Evolutionary conservation across 2,329 filamentous ascomycete genomes (phyloP).

Genomic region (Ilyonectria mors-panacis): DNA sequence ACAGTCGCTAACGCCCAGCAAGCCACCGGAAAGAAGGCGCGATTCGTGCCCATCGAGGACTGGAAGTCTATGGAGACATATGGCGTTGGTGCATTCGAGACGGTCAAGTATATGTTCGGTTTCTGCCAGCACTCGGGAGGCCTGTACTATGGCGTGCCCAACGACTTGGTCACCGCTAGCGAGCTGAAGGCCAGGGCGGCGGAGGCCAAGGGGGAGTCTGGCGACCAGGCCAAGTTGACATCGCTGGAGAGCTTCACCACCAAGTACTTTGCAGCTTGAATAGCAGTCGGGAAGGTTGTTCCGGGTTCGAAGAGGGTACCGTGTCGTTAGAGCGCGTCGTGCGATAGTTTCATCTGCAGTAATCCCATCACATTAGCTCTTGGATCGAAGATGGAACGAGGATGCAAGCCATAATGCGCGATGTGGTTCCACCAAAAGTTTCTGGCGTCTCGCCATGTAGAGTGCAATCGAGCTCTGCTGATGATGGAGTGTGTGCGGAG

Average conservation of each 20-base stretch:
- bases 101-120: slow-evolving; percentile 55
- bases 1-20: slow-evolving; percentile 17
- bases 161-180: slow-evolving; percentile 43
- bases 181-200: slow-evolving; percentile 50
- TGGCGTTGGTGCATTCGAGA: slow-evolving; percentile 51
- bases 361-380: neutral
- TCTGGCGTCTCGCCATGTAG: neutral
- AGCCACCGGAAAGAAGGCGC: slow-evolving; percentile 52
- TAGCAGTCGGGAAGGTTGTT: neutral
- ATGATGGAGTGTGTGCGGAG: neutral
- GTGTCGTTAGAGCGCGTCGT: neutral
- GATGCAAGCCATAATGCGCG: neutral
- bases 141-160: slow-evolving; percentile 50
- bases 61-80: slow-evolving; percentile 53
- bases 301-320: neutral
- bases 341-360: neutral
- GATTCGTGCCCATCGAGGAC: slow-evolving; percentile 49
- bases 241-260: slow-evolving; percentile 45
- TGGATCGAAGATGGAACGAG: neutral
- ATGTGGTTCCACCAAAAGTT: neutral
- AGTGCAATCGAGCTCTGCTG: neutral
- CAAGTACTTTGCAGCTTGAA: slow-evolving; percentile 42
- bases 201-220: slow-evolving; percentile 44
- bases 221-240: slow-evolving; percentile 40
- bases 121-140: slow-evolving; percentile 54